Conservation (phyloP, 139 green algal genomes). For the Pycnococcus provasolii region DNA sequence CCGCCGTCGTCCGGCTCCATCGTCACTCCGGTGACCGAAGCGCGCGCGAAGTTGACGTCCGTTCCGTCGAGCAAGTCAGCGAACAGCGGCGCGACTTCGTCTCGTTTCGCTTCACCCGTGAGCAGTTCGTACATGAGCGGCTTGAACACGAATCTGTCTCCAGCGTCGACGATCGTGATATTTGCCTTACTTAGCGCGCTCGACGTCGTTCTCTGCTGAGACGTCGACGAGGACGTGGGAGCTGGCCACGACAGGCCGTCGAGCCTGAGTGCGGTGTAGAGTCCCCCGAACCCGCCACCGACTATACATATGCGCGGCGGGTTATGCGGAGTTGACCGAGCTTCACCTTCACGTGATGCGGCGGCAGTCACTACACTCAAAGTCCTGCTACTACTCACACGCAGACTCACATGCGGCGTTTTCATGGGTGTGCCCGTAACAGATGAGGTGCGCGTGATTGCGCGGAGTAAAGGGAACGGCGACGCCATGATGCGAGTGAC, state of each 20-base stretch:
- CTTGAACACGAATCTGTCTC: slow-evolving; percentile 95
- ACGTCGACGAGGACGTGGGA: not conserved
- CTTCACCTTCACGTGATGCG: too few species aligned
- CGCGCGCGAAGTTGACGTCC: slow-evolving; percentile 68
- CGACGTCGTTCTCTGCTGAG: not conserved
- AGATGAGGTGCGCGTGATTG: too few species aligned
- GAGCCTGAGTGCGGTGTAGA: slow-evolving; percentile 91
- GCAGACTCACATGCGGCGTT: too few species aligned
- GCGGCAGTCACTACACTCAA: too few species aligned
- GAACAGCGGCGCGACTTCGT: slow-evolving; percentile 82
- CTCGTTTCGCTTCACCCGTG: slow-evolving; percentile 46
- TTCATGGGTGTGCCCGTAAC: too few species aligned
- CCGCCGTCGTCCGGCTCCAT: slow-evolving; percentile 8
- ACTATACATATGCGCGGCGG: slow-evolving; percentile 74
- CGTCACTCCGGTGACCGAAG: not conserved
- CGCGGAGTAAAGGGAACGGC: too few species aligned
- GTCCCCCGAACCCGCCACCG: slow-evolving; percentile 90
- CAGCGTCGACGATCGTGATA: slow-evolving; percentile 84
- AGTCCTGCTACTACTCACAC: too few species aligned
- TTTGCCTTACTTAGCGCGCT: slow-evolving; percentile 18
- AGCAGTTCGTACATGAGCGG: slow-evolving; percentile 97
- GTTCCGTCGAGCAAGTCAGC: slow-evolving; percentile 73
- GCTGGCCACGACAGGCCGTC: slow-evolving; percentile 75
- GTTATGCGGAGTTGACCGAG: too few species aligned
- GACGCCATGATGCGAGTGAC: too few species aligned